These are phyloP conservation scores for Candida railenensis DNA, from an alignment of 805 yeast genomes.

Conservation along the genomic window DNA sequence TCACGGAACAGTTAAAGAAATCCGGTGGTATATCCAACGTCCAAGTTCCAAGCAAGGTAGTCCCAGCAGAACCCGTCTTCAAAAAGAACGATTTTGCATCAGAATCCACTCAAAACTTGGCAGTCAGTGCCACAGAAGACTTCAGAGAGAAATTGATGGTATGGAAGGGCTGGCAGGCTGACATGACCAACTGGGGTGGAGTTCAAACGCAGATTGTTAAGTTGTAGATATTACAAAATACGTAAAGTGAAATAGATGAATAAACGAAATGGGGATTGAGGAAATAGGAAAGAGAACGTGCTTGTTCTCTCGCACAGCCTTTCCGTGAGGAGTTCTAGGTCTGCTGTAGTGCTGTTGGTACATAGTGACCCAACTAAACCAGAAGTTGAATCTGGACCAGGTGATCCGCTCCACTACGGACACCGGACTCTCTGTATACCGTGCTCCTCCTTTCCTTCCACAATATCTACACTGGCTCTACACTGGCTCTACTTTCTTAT, in stretches of 20 bases:
- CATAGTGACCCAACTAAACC: no score
- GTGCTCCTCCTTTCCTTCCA: no score
- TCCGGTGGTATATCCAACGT: not conserved
- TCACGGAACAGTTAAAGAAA: conserved; percentile 14
- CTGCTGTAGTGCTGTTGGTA: no score
- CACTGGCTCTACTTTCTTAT: not conserved
- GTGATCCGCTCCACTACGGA: no score
- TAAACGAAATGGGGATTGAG: not conserved
- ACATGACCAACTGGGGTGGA: conserved; percentile 80
- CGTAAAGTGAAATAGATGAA: not conserved
- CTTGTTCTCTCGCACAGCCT: no score
- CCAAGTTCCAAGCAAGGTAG: conserved; percentile 10
- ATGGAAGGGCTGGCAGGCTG: conserved; percentile 86
- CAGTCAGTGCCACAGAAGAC: conserved; percentile 33
- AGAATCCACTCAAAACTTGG: conserved; percentile 19
- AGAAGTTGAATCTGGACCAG: no score
- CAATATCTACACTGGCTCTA: no score
- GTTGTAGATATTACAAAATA: not conserved
- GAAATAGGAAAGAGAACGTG: no score
- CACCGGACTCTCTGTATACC: no score
- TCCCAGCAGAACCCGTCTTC: conserved; percentile 28
- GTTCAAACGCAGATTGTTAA: conserved; percentile 42
- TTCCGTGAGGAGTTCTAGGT: no score
- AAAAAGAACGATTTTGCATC: conserved; percentile 32
- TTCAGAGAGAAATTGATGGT: conserved; percentile 57